Conservation (phyloP, 352 stramenopile genomes). For the Globisporangium perplexum region DNA sequence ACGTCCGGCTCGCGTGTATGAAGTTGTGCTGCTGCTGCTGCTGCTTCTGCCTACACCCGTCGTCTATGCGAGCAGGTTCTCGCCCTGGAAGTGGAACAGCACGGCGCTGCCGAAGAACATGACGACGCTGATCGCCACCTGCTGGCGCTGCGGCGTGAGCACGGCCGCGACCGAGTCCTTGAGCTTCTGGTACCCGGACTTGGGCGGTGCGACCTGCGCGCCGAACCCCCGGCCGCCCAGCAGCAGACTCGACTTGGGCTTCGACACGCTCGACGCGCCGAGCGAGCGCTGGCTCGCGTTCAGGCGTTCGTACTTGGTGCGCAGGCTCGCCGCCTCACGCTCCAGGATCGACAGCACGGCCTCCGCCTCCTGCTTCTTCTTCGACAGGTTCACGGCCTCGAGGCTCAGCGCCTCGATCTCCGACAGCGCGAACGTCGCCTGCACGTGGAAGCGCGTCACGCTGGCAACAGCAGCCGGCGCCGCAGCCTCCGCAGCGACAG, state of each 20-base stretch:
- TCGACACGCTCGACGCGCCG: constrained; percentile 41
- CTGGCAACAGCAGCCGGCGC: constrained; percentile 6
- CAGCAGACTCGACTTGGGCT: constrained; percentile 54
- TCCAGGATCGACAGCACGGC: constrained; percentile 55
- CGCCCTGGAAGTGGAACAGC: constrained; percentile 80
- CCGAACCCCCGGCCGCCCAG: constrained; percentile 44
- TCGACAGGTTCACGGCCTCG: constrained; percentile 63
- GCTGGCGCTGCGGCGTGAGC: constrained; percentile 68
- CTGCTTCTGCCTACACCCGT: background rate
- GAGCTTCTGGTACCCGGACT: constrained; percentile 60
- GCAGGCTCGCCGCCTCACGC: constrained; percentile 65
- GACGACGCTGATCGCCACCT: constrained; percentile 61
- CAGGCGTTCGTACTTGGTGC: constrained; percentile 78
- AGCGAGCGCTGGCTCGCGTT: constrained; percentile 72
- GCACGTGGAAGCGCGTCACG: constrained; percentile 58
- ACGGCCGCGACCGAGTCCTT: constrained; percentile 56
- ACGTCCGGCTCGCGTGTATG: background rate
- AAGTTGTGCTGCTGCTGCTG: background rate
- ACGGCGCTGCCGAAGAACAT: constrained; percentile 72
- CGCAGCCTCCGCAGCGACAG: constrained; percentile 3
- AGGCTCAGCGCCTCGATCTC: constrained; percentile 73
- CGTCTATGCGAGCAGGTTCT: constrained; percentile 72
- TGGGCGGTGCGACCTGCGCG: constrained; percentile 30
- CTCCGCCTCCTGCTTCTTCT: constrained; percentile 79
- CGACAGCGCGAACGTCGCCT: constrained; percentile 63